Conservation (phyloP, 768 basidiomycete species). For the Podaxis mareebaensis region DNA sequence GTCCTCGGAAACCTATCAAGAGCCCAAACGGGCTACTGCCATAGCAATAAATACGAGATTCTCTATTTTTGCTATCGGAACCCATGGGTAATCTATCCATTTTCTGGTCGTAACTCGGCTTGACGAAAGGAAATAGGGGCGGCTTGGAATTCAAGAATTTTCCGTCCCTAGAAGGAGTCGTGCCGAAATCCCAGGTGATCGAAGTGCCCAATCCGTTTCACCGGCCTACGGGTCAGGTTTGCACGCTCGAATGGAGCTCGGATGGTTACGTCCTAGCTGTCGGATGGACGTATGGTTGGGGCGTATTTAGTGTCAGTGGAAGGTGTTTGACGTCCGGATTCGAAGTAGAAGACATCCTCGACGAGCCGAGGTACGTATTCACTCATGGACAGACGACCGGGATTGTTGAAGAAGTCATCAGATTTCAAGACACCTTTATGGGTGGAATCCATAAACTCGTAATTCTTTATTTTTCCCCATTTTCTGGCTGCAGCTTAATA, state of each 20-base stretch:
- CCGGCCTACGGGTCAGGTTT: slow-evolving; percentile 60
- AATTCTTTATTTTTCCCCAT: slow-evolving; percentile 25
- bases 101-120: slow-evolving; percentile 5
- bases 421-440: slow-evolving; percentile 87
- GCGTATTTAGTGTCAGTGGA: slow-evolving; percentile 86
- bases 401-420: slow-evolving; percentile 19
- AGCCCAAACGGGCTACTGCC: slow-evolving; percentile 64
- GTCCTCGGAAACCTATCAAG: slow-evolving; percentile 46
- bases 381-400: slow-evolving; percentile 11
- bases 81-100: slow-evolving; percentile 48
- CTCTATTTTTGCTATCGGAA: slow-evolving; percentile 82
- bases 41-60: slow-evolving; percentile 79
- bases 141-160: slow-evolving; percentile 66
- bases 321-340: slow-evolving; percentile 81
- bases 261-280: slow-evolving; percentile 96
- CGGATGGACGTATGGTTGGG: slow-evolving; percentile 91
- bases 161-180: slow-evolving; percentile 59
- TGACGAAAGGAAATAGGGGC: slow-evolving; percentile 45
- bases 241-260: slow-evolving; percentile 84
- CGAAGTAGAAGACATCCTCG: slow-evolving; percentile 62
- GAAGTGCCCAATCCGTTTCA: slow-evolving; percentile 64
- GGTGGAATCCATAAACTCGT: slow-evolving; percentile 75
- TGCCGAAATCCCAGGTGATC: slow-evolving; percentile 61
- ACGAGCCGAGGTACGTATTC: slow-evolving; percentile 47
- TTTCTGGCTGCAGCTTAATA: slow-evolving; percentile 6